Conservation (phyloP, 179 eudicot genomes). For the Beta lomatogona region DNA sequence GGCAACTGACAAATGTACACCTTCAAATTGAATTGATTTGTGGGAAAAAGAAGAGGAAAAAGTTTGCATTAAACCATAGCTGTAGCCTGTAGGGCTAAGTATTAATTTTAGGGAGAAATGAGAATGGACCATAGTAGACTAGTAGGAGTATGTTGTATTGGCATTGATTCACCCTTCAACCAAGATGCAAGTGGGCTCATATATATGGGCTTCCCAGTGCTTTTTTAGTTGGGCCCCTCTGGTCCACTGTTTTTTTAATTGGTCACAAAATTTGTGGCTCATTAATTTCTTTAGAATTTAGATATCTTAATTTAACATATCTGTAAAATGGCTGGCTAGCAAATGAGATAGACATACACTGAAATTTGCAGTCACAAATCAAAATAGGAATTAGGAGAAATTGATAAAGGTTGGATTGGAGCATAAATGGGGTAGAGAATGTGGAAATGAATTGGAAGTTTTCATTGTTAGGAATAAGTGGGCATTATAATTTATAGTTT, state of each 20-base stretch:
- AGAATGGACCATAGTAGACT: not conserved
- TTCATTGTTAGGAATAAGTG: not conserved
- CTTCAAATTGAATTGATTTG: not conserved
- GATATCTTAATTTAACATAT: not conserved
- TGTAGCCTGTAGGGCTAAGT: not conserved
- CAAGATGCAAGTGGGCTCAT: not conserved
- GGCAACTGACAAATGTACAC: not conserved
- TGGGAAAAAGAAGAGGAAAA: not conserved
- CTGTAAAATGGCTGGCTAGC: slow-evolving; percentile 19
- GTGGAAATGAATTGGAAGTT: not conserved
- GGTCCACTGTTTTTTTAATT: not conserved
- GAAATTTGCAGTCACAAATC: not conserved
- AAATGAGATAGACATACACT: not conserved
- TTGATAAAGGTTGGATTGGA: not conserved
- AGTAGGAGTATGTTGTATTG: not conserved
- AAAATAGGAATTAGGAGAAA: not conserved
- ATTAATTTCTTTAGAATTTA: not conserved
- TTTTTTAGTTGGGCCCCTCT: not conserved
- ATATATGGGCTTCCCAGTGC: not conserved
- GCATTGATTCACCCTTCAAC: not conserved
- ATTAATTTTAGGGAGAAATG: not conserved
- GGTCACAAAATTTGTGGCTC: not conserved
- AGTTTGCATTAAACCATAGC: not conserved
- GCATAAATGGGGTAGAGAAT: not conserved
- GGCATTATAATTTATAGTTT: not conserved